Evolutionary conservation across 352 stramenopile species (phyloP).

Genomic region (Vaucheria bursata): DNA sequence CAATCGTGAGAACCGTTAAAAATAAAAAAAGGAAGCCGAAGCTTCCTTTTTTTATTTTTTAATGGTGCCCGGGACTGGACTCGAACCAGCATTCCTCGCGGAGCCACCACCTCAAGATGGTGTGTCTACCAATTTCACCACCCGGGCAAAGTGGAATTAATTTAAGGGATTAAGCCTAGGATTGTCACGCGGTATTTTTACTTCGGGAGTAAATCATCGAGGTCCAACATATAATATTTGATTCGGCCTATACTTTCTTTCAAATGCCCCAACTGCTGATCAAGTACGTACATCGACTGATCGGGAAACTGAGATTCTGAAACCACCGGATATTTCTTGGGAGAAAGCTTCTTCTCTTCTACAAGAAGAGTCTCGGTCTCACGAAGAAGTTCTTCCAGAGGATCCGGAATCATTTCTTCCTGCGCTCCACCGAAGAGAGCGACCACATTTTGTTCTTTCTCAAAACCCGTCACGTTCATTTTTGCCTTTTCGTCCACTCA

Average conservation of each 20-base stretch:
- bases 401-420: not conserved
- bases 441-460: too few relatives aligned
- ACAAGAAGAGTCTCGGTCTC: not conserved
- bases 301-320: not conserved
- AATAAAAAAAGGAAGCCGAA: not conserved
- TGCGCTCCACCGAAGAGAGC: too few relatives aligned
- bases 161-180: not conserved
- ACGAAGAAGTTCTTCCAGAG: not conserved
- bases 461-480: too few relatives aligned
- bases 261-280: not conserved
- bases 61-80: constrained; percentile 3
- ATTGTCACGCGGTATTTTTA: not conserved
- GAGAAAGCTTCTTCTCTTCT: not conserved
- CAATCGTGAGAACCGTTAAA: not conserved
- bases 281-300: not conserved
- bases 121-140: constrained; percentile 17
- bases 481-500: too few relatives aligned
- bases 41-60: not conserved
- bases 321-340: not conserved
- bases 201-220: not conserved
- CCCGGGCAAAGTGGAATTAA: constrained; percentile 1
- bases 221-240: not conserved
- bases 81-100: constrained; percentile 6
- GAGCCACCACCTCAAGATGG: constrained; percentile 3
- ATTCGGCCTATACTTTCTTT: not conserved